Evolutionary conservation across 1,139 yeast species (phyloP).

Genomic region (Saccharomyces hybrid): DNA sequence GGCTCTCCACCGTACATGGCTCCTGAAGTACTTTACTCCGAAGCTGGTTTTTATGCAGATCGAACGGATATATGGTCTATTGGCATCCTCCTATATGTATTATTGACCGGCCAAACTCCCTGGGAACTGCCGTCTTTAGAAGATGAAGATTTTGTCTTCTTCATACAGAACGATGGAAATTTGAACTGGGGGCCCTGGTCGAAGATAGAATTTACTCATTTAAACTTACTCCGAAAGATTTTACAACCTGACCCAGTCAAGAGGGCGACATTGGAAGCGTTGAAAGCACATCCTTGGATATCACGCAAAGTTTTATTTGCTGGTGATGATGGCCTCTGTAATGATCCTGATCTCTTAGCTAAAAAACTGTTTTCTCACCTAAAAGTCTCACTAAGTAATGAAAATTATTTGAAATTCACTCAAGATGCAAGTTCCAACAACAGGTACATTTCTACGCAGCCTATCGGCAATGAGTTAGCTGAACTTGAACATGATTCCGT

Average conservation of each 20-base stretch:
- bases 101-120: constrained; percentile 54
- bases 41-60: constrained; percentile 44
- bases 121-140: constrained; percentile 52
- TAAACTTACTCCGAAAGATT: constrained; percentile 45
- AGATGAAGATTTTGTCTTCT: constrained; percentile 42
- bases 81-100: constrained; percentile 51
- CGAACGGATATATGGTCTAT: constrained; percentile 57
- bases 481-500: constrained; percentile 18
- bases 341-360: constrained; percentile 40
- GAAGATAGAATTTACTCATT: constrained; percentile 38
- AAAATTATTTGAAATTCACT: constrained; percentile 32
- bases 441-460: constrained; percentile 23
- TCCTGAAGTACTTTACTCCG: constrained; percentile 47
- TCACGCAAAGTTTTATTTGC: constrained; percentile 38
- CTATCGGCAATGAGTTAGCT: constrained; percentile 21
- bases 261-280: constrained; percentile 36
- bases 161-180: constrained; percentile 38
- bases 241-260: constrained; percentile 40
- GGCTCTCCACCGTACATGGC: constrained; percentile 71
- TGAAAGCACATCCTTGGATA: constrained; percentile 47
- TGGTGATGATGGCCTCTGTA: constrained; percentile 40
- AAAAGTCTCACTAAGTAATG: constrained; percentile 41
- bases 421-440: constrained; percentile 14
- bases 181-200: constrained; percentile 45
- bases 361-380: constrained; percentile 38